Base-by-base conservation (phyloP, 2,329 filamentous ascomycete genomes). In the Didymella exigua region DNA sequence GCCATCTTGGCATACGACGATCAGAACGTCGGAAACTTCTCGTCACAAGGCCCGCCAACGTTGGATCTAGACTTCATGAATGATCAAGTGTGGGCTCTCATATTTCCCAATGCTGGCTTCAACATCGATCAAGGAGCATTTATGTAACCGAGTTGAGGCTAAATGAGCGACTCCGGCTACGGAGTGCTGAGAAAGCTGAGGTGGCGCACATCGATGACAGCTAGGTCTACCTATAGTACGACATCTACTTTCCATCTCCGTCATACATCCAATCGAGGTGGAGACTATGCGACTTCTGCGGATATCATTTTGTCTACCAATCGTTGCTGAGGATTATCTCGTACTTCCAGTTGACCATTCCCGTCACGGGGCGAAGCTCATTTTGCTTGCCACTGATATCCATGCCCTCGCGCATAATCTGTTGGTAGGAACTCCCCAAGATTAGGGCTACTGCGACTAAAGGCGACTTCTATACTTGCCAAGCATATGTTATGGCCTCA, bases 71-170 rank as follows among this genome's bases (percentile, higher is more conserved):
- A 31, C 1, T 26, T 48, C 16, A 36, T 21, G 2, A 14, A 41
- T n/a, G 37, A 49, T n/a, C 19, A 41, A 11, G 19, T 40, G 1
- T 41, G 46, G 46, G 36, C 46, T 16, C 14, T 42, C 10, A 33
- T 49, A 23, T 49, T 49, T 13, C 27, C 36, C 10, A 26, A 41
- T 8, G 27, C 48, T 16, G 54, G 54, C 4, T 56, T 56, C 37
- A 48, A 51, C 2, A 30, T 52, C 33, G 42, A 45, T 29, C 21
- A 43, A 21, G 48, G 53, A 9, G 16, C 36, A 10, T 49, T 49
- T 18, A 18, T 36, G 4, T 10, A 13, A 5, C 13, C 33, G 18
- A 21, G 9, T 36, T 36, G 10, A 36, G 18, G 10, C 18, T 14
- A 11, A 16, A 21, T 21, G 10, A 16, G 18, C 18, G 9, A 13